Evolutionary conservation across 2,329 filamentous ascomycete species (phyloP).

Genomic region (Pseudogymnoascus sp.): DNA sequence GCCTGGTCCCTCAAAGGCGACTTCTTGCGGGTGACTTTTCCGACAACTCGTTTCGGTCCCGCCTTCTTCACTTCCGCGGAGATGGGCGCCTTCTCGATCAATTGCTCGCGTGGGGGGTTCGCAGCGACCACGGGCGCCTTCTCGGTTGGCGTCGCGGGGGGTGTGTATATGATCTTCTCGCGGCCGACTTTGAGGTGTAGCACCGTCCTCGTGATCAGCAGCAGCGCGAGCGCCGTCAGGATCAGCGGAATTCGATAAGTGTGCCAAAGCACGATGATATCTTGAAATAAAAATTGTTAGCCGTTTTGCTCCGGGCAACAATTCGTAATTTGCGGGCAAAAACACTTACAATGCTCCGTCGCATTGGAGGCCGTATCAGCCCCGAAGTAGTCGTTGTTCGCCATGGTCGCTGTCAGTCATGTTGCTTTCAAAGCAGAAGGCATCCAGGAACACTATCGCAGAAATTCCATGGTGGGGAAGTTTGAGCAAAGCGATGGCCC

Average conservation of each 20-base stretch:
- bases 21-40: conserved; percentile 25
- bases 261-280: conserved; percentile 36
- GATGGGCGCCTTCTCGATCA: not conserved
- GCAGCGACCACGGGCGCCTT: conserved; percentile 14
- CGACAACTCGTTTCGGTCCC: conserved; percentile 31
- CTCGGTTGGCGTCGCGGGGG: conserved; percentile 18
- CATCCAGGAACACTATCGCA: conserved; percentile 5
- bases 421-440: not conserved
- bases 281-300: conserved; percentile 16
- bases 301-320: no score
- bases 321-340: not conserved
- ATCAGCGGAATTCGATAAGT: conserved; percentile 38
- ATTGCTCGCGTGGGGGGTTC: not conserved
- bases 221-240: conserved; percentile 30
- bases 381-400: not conserved
- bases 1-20: conserved; percentile 26
- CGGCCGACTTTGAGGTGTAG: conserved; percentile 27
- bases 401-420: conserved; percentile 1
- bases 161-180: conserved; percentile 26
- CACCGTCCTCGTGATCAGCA: conserved; percentile 30
- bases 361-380: not conserved
- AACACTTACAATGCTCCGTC: not conserved
- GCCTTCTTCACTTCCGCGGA: conserved; percentile 27
- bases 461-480: conserved; percentile 9
- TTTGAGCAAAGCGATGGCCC: conserved; percentile 2